These are phyloP conservation scores for Populus davidiana DNA, from an alignment of 345 rosid genomes.

Conservation along the genomic window DNA sequence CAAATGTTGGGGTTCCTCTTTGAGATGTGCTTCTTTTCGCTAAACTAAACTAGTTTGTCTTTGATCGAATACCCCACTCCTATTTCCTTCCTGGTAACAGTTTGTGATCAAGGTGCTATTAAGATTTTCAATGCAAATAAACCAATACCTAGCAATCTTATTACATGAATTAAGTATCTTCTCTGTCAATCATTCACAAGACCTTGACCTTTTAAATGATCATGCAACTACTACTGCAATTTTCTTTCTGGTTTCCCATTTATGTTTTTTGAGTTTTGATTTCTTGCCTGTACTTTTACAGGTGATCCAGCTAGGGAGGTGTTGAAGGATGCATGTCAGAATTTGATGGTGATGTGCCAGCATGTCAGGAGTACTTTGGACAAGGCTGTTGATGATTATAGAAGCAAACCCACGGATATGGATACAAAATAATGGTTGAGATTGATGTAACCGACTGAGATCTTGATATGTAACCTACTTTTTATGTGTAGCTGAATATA, in stretches of 20 bases:
- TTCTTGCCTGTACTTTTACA: constrained; percentile 24
- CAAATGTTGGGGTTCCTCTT: no score
- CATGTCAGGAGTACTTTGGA: constrained; percentile 70
- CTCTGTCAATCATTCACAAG: neutral
- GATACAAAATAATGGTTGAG: constrained; percentile 12
- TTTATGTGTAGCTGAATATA: neutral
- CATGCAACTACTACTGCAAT: neutral
- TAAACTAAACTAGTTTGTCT: no score
- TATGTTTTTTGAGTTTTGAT: neutral
- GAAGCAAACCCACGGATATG: constrained; percentile 5
- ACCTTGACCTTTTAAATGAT: neutral
- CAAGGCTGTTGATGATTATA: constrained; percentile 43
- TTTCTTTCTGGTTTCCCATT: neutral
- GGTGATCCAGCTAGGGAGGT: constrained; percentile 86
- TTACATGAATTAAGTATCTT: no score
- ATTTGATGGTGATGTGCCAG: constrained; percentile 70
- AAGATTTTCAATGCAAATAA: no score
- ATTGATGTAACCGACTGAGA: neutral
- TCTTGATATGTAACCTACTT: neutral
- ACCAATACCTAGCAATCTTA: no score
- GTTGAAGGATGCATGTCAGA: constrained; percentile 74
- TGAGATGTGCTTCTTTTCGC: no score
- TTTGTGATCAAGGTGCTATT: no score
- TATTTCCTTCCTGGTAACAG: no score
- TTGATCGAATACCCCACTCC: no score